Evolutionary conservation across 257 asterid genomes (phyloP), one percentile per base, ranked within the genome.

Genomic region (Lavandula angustifolia): DNA sequence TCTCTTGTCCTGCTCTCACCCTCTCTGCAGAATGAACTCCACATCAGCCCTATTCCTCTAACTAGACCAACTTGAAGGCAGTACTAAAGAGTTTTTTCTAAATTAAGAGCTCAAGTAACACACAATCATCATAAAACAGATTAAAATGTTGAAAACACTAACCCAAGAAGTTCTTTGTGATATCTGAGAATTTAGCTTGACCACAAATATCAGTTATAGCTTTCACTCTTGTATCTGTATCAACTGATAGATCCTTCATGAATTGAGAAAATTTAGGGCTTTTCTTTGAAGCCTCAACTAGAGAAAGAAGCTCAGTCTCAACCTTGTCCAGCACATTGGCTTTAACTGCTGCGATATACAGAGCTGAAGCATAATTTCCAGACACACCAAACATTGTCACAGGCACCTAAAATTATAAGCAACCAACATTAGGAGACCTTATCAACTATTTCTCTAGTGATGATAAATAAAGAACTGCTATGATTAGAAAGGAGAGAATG

Each of bases 341-440:
- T 78, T 86, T 94, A 66, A 87, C 97, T 9, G 97, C 86, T 61
- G 92, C 78, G 18, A 89, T 79, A 80, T 92, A 92, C 73, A 94
- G 72, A 35, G 97, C 96, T 0, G 97, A 78, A 51, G 97, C 96
- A 79, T 94, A 94, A 83, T 94, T 90, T 70, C 95, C 97, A 76
- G 92, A 82, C 42, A 78, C 85, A 12, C 97, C 99, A 72, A 72
- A 94, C 94, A 89, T 66, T 4, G 80, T 79, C 73, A 94, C 6
- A 2, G 97, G 99, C 68, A 92, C 92, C 99, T 87, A 75, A 65
- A 71, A 67, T 59, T 56, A 61, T 53, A 61, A 61, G 41, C 33
- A 54, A 49, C 17, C 29, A 50, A 67, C 56, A 37, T 67, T 29
- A 47, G 61, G 69, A 46, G 27, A 22, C 27, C 2, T 22, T 2